Evolutionary conservation across 2,329 filamentous ascomycete species (phyloP).

Genomic region (Podosphaera leucotricha): DNA sequence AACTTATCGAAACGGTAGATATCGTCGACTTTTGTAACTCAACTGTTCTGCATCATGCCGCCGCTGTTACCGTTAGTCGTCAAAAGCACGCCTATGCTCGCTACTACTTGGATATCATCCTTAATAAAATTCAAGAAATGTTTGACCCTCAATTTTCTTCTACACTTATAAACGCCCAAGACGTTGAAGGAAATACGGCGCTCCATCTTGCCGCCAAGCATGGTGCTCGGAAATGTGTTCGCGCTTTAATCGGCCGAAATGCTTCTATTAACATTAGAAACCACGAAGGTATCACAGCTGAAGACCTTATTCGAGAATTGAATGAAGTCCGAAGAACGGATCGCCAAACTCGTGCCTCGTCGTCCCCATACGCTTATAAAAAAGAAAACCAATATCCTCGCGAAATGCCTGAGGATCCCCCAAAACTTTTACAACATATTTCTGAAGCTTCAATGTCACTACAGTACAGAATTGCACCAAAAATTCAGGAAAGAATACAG

Average conservation of each 20-base stretch:
- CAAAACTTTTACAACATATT: conserved; percentile 18
- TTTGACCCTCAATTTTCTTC: conserved; percentile 57
- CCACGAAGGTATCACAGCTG: conserved; percentile 56
- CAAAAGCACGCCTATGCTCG: conserved; percentile 73
- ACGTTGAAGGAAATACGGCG: conserved; percentile 75
- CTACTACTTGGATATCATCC: conserved; percentile 79
- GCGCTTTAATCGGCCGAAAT: conserved; percentile 54
- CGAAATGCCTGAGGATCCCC: conserved; percentile 9
- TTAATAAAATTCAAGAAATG: conserved; percentile 65
- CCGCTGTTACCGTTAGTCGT: conserved; percentile 59
- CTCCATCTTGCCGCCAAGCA: conserved; percentile 52
- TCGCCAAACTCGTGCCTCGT: conserved; percentile 42
- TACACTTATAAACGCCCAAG: conserved; percentile 55
- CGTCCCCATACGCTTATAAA: conserved; percentile 40
- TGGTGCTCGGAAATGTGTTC: conserved; percentile 73
- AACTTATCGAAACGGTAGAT: conserved; percentile 62
- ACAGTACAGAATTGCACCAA: conserved; percentile 41
- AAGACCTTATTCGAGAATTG: conserved; percentile 55
- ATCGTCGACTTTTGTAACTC: conserved; percentile 39
- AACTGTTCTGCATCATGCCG: conserved; percentile 2
- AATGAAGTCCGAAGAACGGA: conserved; percentile 33
- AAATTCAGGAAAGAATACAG: conserved; percentile 49
- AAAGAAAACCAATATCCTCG: conserved; percentile 25
- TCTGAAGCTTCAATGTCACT: conserved; percentile 46
- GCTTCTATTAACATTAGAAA: conserved; percentile 69